A percentile compares a stretch with the other conserved stretches of the same genome.
Evolutionary conservation across 371 early-diverging fungal species (phyloP).

Genomic region (Mortierella sp.): DNA sequence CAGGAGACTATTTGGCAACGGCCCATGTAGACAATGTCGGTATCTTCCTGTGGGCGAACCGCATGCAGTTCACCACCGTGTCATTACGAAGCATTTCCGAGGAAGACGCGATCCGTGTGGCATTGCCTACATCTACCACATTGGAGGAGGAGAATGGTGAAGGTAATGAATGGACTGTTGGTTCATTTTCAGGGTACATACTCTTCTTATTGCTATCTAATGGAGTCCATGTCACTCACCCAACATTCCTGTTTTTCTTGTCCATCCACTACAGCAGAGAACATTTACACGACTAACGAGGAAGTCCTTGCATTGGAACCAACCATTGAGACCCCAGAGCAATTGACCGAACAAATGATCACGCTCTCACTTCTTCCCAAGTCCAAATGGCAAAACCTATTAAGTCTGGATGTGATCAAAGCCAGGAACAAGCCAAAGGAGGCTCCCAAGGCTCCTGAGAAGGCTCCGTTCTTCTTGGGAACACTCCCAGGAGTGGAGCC

Average conservation of each 20-base stretch:
- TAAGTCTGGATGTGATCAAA: constrained; percentile 92
- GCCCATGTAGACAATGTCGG: constrained; percentile 92
- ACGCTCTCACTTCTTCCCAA: constrained; percentile 83
- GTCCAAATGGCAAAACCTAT: constrained; percentile 90
- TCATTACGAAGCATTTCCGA: constrained; percentile 72
- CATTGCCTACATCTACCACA: constrained; percentile 65
- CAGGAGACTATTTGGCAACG: constrained; percentile 92
- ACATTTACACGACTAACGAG: constrained; percentile 50
- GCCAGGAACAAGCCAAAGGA: constrained; percentile 92
- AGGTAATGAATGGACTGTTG: constrained; percentile 9
- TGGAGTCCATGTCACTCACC: neutral
- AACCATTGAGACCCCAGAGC: constrained; percentile 65
- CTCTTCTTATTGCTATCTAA: neutral
- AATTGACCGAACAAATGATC: constrained; percentile 83
- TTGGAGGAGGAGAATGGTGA: constrained; percentile 57
- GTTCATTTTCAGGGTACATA: too few relatives aligned
- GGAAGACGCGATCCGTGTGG: constrained; percentile 61
- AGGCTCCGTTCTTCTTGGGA: constrained; percentile 94
- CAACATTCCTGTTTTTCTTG: neutral
- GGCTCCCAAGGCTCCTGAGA: constrained; percentile 88
- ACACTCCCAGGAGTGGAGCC: constrained; percentile 78
- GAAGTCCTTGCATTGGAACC: constrained; percentile 49
- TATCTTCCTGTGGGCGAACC: constrained; percentile 92
- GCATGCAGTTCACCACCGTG: constrained; percentile 76
- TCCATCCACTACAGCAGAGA: constrained; percentile 44